Evolutionary conservation across 2,329 filamentous ascomycete genomes (phyloP).

Genomic region (Colletotrichum sp.): DNA sequence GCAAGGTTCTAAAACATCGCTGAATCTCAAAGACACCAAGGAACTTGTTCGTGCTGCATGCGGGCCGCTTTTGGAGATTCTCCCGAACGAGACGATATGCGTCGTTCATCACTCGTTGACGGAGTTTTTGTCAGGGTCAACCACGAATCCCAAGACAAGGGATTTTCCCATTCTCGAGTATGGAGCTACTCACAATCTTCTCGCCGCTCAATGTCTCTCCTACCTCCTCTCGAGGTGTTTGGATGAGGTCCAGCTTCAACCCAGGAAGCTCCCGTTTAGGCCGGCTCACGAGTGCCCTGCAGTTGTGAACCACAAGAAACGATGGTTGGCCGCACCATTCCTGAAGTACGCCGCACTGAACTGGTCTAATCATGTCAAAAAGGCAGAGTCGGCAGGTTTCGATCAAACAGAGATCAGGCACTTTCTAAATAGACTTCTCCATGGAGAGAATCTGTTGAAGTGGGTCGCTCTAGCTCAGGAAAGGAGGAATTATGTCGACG

Average conservation of each 20-base stretch:
- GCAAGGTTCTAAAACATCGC: not conserved
- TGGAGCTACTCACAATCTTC: not conserved
- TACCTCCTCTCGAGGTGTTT: not conserved
- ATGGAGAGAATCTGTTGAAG: not conserved
- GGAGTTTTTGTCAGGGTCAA: not conserved
- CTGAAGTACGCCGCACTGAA: not conserved
- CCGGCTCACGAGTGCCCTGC: not conserved
- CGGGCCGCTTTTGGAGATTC: not conserved
- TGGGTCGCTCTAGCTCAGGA: not conserved
- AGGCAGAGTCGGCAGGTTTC: not conserved
- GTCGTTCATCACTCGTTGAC: slow-evolving; percentile 1
- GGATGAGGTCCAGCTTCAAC: not conserved
- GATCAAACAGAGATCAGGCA: not conserved
- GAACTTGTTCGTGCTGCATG: not conserved
- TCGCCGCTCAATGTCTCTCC: not conserved
- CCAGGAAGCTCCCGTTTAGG: not conserved
- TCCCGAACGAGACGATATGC: not conserved
- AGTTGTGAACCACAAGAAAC: not conserved
- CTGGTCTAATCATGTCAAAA: not conserved
- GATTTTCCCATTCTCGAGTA: not conserved
- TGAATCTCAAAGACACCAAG: not conserved
- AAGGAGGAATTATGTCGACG: not conserved
- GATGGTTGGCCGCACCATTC: not conserved
- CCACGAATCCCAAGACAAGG: not conserved
- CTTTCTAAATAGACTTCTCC: not conserved